Evolutionary conservation across 176 grass and related monocot genomes (phyloP).

Genomic region (Hordeum vulgare): DNA sequence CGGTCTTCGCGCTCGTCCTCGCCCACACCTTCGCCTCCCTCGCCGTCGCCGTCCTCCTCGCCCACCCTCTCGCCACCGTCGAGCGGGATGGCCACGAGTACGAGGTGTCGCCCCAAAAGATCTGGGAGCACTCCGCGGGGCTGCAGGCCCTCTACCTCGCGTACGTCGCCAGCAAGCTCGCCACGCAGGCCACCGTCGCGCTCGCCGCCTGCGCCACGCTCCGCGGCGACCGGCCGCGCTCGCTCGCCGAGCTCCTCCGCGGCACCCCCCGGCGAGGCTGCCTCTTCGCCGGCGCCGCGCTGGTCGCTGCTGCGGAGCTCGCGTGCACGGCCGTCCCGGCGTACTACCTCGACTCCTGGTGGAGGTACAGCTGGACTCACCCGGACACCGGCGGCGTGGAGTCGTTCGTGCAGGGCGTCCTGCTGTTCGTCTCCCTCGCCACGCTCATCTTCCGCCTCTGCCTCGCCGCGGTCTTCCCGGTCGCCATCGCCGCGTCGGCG

Average conservation of each 20-base stretch:
- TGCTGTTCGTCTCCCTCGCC: not conserved
- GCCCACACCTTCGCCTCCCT: slow-evolving; percentile 7
- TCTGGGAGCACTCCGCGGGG: not conserved
- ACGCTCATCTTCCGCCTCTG: not conserved
- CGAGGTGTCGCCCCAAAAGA: too few relatives aligned
- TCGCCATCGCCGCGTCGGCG: not conserved
- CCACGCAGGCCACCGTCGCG: not conserved
- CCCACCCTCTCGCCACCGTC: not conserved
- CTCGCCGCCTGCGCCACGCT: not conserved
- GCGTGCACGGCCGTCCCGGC: not conserved
- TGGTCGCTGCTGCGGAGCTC: not conserved
- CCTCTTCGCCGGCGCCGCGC: not conserved
- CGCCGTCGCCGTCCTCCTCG: not conserved
- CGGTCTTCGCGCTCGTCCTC: slow-evolving; percentile 6
- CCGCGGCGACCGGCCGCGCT: not conserved
- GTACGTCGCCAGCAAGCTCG: slow-evolving; percentile 16
- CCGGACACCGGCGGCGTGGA: not conserved
- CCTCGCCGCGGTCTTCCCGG: not conserved
- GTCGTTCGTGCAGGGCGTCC: not conserved
- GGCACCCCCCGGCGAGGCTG: not conserved
- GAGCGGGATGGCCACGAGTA: not conserved
- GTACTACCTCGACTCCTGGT: not conserved
- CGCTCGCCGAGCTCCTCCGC: not conserved
- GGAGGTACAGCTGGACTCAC: not conserved
- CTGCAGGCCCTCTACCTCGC: slow-evolving; percentile 1